Base-by-base conservation (phyloP, 2,329 filamentous ascomycete genomes). In the Microascus cirrosus region DNA sequence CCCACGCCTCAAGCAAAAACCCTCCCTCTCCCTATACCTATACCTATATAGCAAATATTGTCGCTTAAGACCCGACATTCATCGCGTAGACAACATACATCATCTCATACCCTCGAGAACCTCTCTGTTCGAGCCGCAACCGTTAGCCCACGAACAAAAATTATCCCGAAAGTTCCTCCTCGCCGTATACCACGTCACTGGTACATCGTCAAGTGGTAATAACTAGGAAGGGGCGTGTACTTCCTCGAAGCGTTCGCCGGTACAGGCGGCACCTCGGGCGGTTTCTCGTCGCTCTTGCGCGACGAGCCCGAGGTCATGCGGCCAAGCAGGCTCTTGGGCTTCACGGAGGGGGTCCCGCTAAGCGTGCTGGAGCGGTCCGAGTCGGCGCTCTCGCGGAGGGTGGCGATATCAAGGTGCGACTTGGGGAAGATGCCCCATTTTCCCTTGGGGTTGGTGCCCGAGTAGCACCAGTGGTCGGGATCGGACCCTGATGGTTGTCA, bases 401-500 rank as follows among this genome's bases (percentile, higher is more conserved):
- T 74, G 54, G 67, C 70, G 18, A 68, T 66, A 62, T 80, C 76
- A 50, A 82, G 68, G 61, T 78, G 78, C 2, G 72, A 74, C 60
- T 74, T 71, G 18, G 77, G 78, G 64, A 82, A 82, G 55, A 81
- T 72, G 28, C 79, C 79, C 69, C 72, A 76, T 66, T 75, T 78
- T 3, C 78, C 78, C 60, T 76, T 79, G 42, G 74, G 63, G 59
- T 79, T 81, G 18, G 69, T 77, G 1, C 79, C 79, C 0, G 74
- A 75, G 79, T 79, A 82, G 65, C 78, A 82, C 79, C 79, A 82
- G 60, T 79, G 76, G 13, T 77, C 74, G 24, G 71, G 67, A 59
- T 77, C 71, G 2, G 71, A 62, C 73, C 73, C 76, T 78, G 28
- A 4, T 18, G n/a, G 20, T 18, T 56, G 60, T 60, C 48, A 58